phyloP scores from a whole-genome alignment of 2,329 filamentous ascomycete genomes.

The Myrmaecium sp. region DNA sequence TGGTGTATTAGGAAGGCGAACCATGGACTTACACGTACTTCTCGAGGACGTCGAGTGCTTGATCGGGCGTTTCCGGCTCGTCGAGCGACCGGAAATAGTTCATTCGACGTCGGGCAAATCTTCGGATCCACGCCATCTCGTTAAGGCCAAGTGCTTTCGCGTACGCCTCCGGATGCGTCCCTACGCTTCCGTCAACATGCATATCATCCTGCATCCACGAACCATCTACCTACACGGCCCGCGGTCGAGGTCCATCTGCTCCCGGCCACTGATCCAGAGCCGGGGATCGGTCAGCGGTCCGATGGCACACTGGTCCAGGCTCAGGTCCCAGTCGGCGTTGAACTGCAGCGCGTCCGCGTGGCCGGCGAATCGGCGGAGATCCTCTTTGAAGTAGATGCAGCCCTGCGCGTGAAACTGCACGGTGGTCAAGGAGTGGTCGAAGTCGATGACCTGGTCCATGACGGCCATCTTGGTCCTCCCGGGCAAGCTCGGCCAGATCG shows the following conservation, averaged over 20 bases:
- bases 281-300: slow-evolving; percentile 8
- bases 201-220: slow-evolving; percentile 5
- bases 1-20: slow-evolving; percentile 12
- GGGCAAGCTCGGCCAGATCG: slow-evolving; percentile 1
- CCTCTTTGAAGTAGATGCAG: slow-evolving; percentile 13
- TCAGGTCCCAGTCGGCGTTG: slow-evolving; percentile 3
- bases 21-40: slow-evolving; percentile 1
- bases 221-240: slow-evolving; percentile 8
- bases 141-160: slow-evolving; percentile 9
- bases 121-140: slow-evolving; percentile 6
- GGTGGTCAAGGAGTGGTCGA: background rate
- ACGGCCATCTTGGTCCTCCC: too few species aligned
- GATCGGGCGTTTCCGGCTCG: slow-evolving; percentile 7
- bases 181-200: slow-evolving; percentile 12
- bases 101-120: slow-evolving; percentile 4
- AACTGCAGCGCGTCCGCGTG: slow-evolving; percentile 4
- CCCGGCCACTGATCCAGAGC: slow-evolving; percentile 4
- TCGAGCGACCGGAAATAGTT: slow-evolving; percentile 6
- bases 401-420: slow-evolving; percentile 11
- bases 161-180: slow-evolving; percentile 8
- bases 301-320: slow-evolving; percentile 7
- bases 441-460: slow-evolving; percentile 1
- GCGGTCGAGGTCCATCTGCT: slow-evolving; percentile 3
- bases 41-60: too few species aligned
- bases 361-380: slow-evolving; percentile 14